These are phyloP conservation scores for Yamadazyma sp. DNA, from an alignment of 805 yeast genomes.

Conservation along the genomic window DNA sequence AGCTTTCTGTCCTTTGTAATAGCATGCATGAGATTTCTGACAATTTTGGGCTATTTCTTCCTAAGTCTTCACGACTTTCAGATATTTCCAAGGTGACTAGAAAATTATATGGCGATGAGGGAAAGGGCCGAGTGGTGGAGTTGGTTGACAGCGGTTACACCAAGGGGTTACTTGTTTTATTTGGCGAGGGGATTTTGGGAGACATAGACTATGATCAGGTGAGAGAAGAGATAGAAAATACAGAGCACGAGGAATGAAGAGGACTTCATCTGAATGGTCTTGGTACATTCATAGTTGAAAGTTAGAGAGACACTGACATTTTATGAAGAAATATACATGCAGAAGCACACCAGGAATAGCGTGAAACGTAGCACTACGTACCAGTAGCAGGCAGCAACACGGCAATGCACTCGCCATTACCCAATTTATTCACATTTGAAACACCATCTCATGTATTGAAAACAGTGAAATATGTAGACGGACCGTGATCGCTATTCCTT, in stretches of 20 bases:
- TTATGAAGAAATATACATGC: no score
- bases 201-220: not conserved
- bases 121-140: conserved; percentile 47
- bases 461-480: no score
- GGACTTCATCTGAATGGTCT: no score
- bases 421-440: no score
- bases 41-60: conserved; percentile 61
- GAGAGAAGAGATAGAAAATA: not conserved
- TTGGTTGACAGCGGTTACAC: conserved; percentile 40
- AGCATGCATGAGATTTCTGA: conserved; percentile 41
- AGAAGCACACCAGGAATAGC: no score
- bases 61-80: conserved; percentile 54
- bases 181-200: conserved; percentile 44
- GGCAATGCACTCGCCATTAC: no score
- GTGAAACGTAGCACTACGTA: no score
- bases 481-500: no score
- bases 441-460: no score
- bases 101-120: conserved; percentile 44
- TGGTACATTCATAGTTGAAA: no score
- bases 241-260: not conserved
- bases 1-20: conserved; percentile 44
- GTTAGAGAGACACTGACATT: no score
- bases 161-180: conserved; percentile 58
- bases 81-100: conserved; percentile 52
- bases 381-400: no score